Evolutionary conservation across 805 yeast species (phyloP).

Genomic region (Barnettozyma populi): DNA sequence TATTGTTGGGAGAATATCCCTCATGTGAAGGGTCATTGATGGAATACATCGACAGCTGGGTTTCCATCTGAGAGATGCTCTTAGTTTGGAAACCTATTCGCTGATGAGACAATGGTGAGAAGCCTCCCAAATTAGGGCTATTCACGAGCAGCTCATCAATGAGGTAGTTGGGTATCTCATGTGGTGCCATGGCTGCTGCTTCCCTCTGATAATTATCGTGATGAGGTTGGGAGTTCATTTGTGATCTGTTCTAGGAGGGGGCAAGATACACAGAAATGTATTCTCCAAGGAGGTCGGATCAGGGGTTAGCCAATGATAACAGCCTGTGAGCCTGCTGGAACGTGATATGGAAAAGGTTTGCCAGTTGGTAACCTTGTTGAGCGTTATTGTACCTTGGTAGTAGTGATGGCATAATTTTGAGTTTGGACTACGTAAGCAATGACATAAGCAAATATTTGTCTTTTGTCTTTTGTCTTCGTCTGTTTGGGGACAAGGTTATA

Average conservation of each 20-base stretch:
- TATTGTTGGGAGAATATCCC: not conserved
- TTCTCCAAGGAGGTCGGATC: not conserved
- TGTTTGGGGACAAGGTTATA: too few relatives aligned
- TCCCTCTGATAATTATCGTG: not conserved
- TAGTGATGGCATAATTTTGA: not conserved
- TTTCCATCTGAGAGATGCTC: conserved; percentile 6
- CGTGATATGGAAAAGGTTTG: not conserved
- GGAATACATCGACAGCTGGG: conserved; percentile 11
- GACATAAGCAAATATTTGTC: too few relatives aligned
- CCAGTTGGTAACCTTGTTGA: not conserved
- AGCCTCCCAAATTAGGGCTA: not conserved
- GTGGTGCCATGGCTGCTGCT: not conserved
- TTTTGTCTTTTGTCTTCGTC: too few relatives aligned
- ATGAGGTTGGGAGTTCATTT: not conserved
- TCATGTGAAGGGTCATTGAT: conserved; percentile 5
- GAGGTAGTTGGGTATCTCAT: not conserved
- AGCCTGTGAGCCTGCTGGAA: not conserved
- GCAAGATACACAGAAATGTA: not conserved
- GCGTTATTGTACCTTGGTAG: conserved; percentile 3
- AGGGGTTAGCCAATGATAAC: not conserved
- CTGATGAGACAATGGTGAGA: not conserved
- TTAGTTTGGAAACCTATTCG: not conserved
- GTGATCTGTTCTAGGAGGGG: not conserved
- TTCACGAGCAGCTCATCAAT: not conserved
- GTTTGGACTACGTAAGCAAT: not conserved